Base-by-base conservation (phyloP, 108 stramenopile genomes). In the Conticribra guillardii region DNA sequence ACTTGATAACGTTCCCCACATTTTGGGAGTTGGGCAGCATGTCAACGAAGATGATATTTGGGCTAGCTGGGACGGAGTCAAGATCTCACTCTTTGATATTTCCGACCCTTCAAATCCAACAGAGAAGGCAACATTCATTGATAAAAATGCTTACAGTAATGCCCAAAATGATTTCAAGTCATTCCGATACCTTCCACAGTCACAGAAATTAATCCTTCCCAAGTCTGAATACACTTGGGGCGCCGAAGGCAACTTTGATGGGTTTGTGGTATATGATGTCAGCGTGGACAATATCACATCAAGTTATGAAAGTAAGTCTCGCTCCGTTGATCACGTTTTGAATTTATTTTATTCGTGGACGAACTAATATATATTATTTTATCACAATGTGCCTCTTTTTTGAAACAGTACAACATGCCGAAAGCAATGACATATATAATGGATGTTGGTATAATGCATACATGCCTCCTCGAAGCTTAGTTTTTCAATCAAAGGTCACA, bases 381-480 rank as follows among this genome's bases (percentile, higher is more conserved):
- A 17, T 23, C 14, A 21, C 30, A 28, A 30, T 68, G 44, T 45
- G 7, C 18, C 15, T 57, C 28, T 32, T 52, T 44, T 30, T 21
- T n/a, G n/a, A n/a, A n/a, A 32, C n/a, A 59, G 69, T 80, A 31
- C 71, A 72, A 26, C 79, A 80, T 52, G 79, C 79, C 50, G 54
- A 65, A 11, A 58, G 54, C 23, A 29, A 54, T 15, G 66, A 63
- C 17, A 80, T 80, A 1, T 68, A 73, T 15, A 21, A 28, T 29
- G 71, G 79, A 7, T 80, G 79, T 46, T 80, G 79, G 79, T 80
- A 80, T 47, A 45, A 72, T 57, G 71, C 79, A 0, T 80, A 68
- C 18, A 50, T 80, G 67, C 61, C 66, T 51, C 71, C 79, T 21
- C 60, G 79, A 30, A 73, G 67, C 51, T 51, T 80, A 8, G 79